A percentile compares a stretch with the other conserved stretches of the same genome.
Conservation (phyloP, 2,329 filamentous ascomycete genomes). For the Scedosporium minutisporum region DNA sequence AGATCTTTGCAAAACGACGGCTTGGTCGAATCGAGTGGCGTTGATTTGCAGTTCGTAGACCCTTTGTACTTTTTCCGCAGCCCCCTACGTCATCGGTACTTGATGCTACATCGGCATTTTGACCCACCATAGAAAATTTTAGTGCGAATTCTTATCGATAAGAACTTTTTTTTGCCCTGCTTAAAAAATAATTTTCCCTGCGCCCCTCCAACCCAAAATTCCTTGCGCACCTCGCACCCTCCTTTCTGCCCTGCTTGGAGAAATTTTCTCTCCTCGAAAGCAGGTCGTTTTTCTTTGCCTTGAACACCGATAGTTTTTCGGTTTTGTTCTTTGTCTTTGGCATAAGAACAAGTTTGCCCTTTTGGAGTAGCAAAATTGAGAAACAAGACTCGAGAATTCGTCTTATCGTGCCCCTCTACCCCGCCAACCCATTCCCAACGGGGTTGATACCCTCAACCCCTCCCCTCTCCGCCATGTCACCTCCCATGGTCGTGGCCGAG, state of each 20-base stretch:
- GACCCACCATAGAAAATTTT: too few species aligned
- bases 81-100: neutral
- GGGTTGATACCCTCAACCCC: neutral
- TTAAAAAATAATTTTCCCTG: neutral
- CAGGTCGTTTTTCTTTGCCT: neutral
- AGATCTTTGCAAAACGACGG: neutral
- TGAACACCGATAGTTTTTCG: neutral
- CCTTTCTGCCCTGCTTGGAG: neutral
- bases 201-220: neutral
- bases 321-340: neutral
- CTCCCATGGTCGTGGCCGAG: slow-evolving; percentile 38
- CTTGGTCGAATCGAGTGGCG: too few species aligned
- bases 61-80: neutral
- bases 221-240: neutral
- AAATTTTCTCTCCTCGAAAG: neutral
- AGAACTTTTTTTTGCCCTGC: neutral
- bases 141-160: neutral
- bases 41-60: neutral
- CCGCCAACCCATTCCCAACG: too few species aligned
- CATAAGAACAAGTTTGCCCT: neutral
- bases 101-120: neutral
- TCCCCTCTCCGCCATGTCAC: slow-evolving; percentile 37
- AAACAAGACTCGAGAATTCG: neutral
- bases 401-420: too few species aligned
- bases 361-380: neutral